Evolutionary conservation across 148 eudicot genomes (phyloP), one percentile per base, ranked within the genome.

Genomic region (Cornus suecica): DNA sequence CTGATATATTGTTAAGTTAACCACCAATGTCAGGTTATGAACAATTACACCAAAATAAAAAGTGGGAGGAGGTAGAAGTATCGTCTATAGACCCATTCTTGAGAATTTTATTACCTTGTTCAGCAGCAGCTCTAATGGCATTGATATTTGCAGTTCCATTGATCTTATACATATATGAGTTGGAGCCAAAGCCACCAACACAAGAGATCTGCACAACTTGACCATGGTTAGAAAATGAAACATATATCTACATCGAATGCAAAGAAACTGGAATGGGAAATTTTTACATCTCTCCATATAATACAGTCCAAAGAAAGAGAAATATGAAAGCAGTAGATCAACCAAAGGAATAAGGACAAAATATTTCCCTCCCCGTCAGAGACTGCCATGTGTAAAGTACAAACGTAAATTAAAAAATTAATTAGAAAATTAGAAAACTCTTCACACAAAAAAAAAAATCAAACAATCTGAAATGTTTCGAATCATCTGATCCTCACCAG

Each of bases 141-240:
- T 93, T 95, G 63, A 95, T 93, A 75, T 95, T 95, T 72, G 97
- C 99, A 75, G 99, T 88, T 32, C 99, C 99, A 81, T 95, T 95
- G 81, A 91, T 86, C 72, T 93, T 95, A 84, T 95, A 95, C 99
- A 95, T 95, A 67, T 79, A 41, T 52, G 97, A 72, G 72, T 91
- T 95, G 65, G 99, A 92, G 73, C 99, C 99, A 90, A 95, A 95
- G 73, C 97, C 94, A 71, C 99, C 99, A 77, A 95, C 89, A 81
- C 99, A 95, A 65, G 99, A 95, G 74, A 95, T 85, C 99, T 95
- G 83, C 85, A 83, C 63, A 81, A 61, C 32, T 77, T 26, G 5
- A 60, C 26, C 48, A 29, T 29, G 51, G 28, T 58, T 32, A 32
- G 22, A 28, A 72, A 27, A 63, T 24, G n/a, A 1, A 24, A 37